Conservation (phyloP, 305 asterid species). For the Fraxinus dipetala region DNA sequence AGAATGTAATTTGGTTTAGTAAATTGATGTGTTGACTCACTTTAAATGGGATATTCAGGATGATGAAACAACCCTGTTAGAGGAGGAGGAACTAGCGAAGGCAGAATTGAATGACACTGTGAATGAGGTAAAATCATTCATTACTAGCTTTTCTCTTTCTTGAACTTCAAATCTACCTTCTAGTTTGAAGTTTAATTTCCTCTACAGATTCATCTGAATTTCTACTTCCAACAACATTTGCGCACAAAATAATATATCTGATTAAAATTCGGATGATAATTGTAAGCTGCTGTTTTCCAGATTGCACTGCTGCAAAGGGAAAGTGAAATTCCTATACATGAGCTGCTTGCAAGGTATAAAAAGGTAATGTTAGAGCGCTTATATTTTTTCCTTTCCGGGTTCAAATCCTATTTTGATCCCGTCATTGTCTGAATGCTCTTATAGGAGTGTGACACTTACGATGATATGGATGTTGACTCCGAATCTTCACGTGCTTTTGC, state of each 20-base stretch:
- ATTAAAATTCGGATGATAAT: slow-evolving; percentile 25
- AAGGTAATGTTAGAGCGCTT: slow-evolving; percentile 63
- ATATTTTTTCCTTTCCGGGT: slow-evolving; percentile 18
- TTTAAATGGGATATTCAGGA: slow-evolving; percentile 50
- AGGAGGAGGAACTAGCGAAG: slow-evolving; percentile 87
- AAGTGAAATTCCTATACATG: slow-evolving; percentile 81
- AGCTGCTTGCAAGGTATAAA: slow-evolving; percentile 90
- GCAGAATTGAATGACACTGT: slow-evolving; percentile 51
- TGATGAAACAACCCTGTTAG: slow-evolving; percentile 86
- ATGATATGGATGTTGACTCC: slow-evolving; percentile 42
- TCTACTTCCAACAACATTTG: slow-evolving; percentile 14
- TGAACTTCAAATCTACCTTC: not conserved
- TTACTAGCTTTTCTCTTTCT: slow-evolving; percentile 11
- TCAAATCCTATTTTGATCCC: slow-evolving; percentile 28
- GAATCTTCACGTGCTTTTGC: slow-evolving; percentile 49
- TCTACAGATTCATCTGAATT: slow-evolving; percentile 10
- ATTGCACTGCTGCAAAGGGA: slow-evolving; percentile 83
- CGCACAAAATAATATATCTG: slow-evolving; percentile 22
- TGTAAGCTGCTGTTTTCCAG: slow-evolving; percentile 49
- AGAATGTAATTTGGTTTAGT: not conserved
- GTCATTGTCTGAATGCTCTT: slow-evolving; percentile 19
- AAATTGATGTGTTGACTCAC: slow-evolving; percentile 14
- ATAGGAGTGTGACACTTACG: slow-evolving; percentile 52
- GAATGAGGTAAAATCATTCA: slow-evolving; percentile 58
- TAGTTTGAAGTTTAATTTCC: slow-evolving; percentile 15